These are phyloP conservation scores for Lactarius hengduanensis DNA, from an alignment of 768 basidiomycete species.

Conservation along the genomic window DNA sequence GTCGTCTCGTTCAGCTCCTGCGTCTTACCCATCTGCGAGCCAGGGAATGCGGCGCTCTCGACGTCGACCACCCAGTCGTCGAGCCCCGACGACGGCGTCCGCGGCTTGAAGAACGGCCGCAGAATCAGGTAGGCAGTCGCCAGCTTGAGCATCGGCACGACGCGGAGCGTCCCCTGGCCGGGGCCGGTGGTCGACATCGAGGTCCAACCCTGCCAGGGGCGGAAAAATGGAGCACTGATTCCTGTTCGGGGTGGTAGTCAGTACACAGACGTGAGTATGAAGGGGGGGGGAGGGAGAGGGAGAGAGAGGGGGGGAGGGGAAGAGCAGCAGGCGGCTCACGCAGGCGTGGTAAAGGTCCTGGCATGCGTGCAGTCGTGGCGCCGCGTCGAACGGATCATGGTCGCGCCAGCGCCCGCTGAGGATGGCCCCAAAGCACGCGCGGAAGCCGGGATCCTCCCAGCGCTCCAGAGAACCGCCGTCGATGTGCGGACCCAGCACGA, in stretches of 20 bases:
- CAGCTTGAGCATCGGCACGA: conserved; percentile 64
- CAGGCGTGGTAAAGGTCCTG: conserved; percentile 27
- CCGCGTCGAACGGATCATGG: conserved; percentile 67
- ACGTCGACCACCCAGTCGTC: conserved; percentile 38
- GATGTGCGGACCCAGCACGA: conserved; percentile 61
- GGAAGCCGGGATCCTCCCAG: conserved; percentile 62
- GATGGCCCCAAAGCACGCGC: conserved; percentile 60
- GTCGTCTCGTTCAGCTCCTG: conserved; percentile 51
- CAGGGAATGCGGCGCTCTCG: conserved; percentile 32
- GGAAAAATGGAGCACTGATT: conserved; percentile 32
- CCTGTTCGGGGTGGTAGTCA: conserved; percentile 5
- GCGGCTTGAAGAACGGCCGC: conserved; percentile 70
- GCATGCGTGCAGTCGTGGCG: conserved; percentile 56
- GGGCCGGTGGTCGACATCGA: conserved; percentile 49
- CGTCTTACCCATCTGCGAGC: conserved; percentile 31
- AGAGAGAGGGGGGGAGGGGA: neutral
- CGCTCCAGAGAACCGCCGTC: conserved; percentile 74
- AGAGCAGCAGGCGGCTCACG: conserved; percentile 12
- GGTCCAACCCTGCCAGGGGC: conserved; percentile 73
- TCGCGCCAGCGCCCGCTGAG: conserved; percentile 58
- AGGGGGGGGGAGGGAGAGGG: neutral
- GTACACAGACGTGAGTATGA: neutral
- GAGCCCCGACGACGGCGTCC: conserved; percentile 36
- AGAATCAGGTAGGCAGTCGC: conserved; percentile 73
- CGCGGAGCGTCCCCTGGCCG: conserved; percentile 63